Base-by-base conservation (phyloP, 306 rosid species). In the Cucurbita moschata region DNA sequence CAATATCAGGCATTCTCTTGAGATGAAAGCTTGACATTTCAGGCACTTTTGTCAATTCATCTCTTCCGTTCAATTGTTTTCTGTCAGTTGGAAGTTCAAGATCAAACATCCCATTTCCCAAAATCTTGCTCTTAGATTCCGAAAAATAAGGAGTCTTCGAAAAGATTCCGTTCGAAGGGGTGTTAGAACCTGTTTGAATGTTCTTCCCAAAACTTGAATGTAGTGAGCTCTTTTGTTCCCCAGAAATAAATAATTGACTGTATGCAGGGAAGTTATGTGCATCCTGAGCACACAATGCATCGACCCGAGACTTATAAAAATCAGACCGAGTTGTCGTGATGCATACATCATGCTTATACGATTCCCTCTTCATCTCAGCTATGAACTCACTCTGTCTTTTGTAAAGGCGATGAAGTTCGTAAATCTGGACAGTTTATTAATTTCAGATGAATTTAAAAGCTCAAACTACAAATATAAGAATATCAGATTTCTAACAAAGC, bases 321-420 rank as follows among this genome's bases (percentile, higher is more conserved):
- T 71, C 83, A 78, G 87, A 65, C 78, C 75, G 65, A 67, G 90
- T 81, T 73, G 76, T 74, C 82, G 79, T 86, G 71, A 71, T 44
- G 72, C 78, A 77, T 54, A 35, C 49, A 75, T 79, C 72, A 60
- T 73, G 79, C 46, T 75, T 80, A 40, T 47, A 58, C 1, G 81
- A 81, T 77, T 87, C 86, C 76, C 69, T 85, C 81, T 76, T 82
- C 26, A 86, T 21, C 80, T 82, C 95, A 70, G 77, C 81, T 92
- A 87, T 91, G 62, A 91, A 72, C 71, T 87, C 88, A 81, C 75
- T 91, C 79, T 94, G 97, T 82, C 84, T 86, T 75, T 73, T 50
- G 78, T 94, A 94, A 73, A 94, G 83, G 37, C 85, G 91, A 81
- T 94, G 99, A 58, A 94, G 96, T 78, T 87, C 97, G 56, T 75